A percentile compares a stretch with the other conserved stretches of the same genome.
These are phyloP conservation scores for Dipodascopsis uninucleata DNA, from an alignment of 805 yeast species.

Conservation along the genomic window DNA sequence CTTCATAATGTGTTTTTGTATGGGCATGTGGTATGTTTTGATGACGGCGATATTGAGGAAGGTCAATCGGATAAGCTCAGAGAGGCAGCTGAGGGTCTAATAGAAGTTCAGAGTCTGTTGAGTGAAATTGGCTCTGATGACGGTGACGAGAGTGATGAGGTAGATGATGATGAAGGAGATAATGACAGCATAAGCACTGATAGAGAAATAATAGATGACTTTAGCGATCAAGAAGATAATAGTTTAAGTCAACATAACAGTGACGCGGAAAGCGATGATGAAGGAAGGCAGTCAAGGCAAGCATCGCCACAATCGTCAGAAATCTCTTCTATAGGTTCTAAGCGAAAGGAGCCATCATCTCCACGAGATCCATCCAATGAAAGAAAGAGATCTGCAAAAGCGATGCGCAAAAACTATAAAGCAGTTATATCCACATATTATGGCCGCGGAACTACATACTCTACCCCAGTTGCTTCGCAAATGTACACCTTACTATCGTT, in stretches of 20 bases:
- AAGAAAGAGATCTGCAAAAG: constrained; percentile 37
- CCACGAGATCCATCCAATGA: constrained; percentile 25
- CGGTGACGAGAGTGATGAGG: constrained; percentile 37
- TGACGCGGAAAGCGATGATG: constrained; percentile 26
- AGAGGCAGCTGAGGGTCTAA: constrained; percentile 51
- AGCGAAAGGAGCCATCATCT: constrained; percentile 34
- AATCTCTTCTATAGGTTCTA: constrained; percentile 27
- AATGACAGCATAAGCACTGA: constrained; percentile 39
- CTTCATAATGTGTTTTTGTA: constrained; percentile 87
- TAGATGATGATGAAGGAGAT: constrained; percentile 35
- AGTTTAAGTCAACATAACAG: too few species aligned
- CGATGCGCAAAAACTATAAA: constrained; percentile 44
- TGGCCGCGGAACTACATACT: constrained; percentile 72
- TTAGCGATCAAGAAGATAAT: constrained; percentile 32
- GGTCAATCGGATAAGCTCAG: constrained; percentile 51
- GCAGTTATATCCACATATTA: constrained; percentile 69
- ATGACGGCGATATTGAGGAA: constrained; percentile 73
- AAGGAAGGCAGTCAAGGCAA: not conserved
- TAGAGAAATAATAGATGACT: constrained; percentile 20
- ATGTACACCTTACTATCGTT: constrained; percentile 74
- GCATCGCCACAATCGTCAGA: constrained; percentile 1
- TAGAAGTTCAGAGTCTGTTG: constrained; percentile 38
- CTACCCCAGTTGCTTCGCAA: constrained; percentile 72
- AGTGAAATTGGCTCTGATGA: constrained; percentile 41
- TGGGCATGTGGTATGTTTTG: constrained; percentile 68